phyloP scores from a whole-genome alignment of 805 yeast species.

The Lachancea dasiensis region DNA sequence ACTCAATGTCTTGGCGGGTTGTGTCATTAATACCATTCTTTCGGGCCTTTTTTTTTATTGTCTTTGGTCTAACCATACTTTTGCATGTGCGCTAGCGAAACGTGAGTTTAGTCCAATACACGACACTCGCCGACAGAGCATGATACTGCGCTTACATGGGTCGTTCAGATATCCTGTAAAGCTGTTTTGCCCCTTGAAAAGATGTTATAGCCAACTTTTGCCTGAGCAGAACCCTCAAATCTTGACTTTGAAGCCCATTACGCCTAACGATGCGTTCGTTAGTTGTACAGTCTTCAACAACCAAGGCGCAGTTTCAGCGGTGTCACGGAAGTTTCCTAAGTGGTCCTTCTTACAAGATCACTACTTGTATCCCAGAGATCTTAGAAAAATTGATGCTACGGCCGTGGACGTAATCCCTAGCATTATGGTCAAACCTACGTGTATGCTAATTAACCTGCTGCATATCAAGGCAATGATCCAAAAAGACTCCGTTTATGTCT shows the following conservation, averaged over 20 bases:
- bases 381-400: conserved; percentile 71
- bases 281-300: conserved; percentile 76
- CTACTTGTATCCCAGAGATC: conserved; percentile 76
- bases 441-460: conserved; percentile 74
- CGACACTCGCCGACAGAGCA: too few species aligned
- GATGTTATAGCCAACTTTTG: neutral
- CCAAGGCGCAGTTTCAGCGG: conserved; percentile 68
- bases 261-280: conserved; percentile 45
- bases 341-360: conserved; percentile 68
- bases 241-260: conserved; percentile 33
- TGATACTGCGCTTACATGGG: conserved; percentile 2
- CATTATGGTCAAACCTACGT: conserved; percentile 68
- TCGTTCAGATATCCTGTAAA: neutral
- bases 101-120: too few species aligned
- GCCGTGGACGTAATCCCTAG: conserved; percentile 83
- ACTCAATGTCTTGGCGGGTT: too few species aligned
- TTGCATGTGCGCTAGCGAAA: too few species aligned
- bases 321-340: conserved; percentile 75
- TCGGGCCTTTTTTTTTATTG: neutral
- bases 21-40: too few species aligned
- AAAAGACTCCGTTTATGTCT: conserved; percentile 70
- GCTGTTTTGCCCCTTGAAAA: neutral
- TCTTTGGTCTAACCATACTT: neutral
- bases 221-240: conserved; percentile 11
- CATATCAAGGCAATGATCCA: conserved; percentile 89